phyloP scores from a whole-genome alignment of 305 asterid species.

The Striga hermonthica region DNA sequence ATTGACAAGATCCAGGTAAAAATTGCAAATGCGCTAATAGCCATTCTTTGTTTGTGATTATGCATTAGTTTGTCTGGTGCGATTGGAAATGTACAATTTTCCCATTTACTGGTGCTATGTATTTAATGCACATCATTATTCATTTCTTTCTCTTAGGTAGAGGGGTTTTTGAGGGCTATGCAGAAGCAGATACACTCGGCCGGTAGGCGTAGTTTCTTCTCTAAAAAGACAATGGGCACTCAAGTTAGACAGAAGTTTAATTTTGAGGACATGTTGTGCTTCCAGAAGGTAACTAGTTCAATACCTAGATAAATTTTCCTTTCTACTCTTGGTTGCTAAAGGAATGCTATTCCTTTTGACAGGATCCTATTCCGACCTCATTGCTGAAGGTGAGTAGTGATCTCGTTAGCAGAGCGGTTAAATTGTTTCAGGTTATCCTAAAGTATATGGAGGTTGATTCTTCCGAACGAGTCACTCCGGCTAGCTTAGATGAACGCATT shows the following conservation, averaged over 20 bases:
- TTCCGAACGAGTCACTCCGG: slow-evolving; percentile 52
- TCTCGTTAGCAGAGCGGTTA: slow-evolving; percentile 75
- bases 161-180: slow-evolving; percentile 93
- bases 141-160: slow-evolving; percentile 53
- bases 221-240: slow-evolving; percentile 63
- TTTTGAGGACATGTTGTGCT: slow-evolving; percentile 93
- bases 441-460: slow-evolving; percentile 90
- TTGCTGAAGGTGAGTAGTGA: slow-evolving; percentile 74
- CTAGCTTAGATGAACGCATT: slow-evolving; percentile 69
- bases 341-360: slow-evolving; percentile 36
- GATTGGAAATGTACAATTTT: slow-evolving; percentile 17
- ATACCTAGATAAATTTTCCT: slow-evolving; percentile 24
- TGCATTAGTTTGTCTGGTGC: slow-evolving; percentile 18
- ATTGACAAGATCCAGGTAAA: slow-evolving; percentile 87
- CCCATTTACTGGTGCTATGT: slow-evolving; percentile 2
- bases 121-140: slow-evolving; percentile 15
- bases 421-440: slow-evolving; percentile 78
- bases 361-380: slow-evolving; percentile 94
- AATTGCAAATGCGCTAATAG: neutral
- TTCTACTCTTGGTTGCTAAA: slow-evolving; percentile 33
- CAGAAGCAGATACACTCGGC: slow-evolving; percentile 83
- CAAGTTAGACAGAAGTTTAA: slow-evolving; percentile 82
- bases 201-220: slow-evolving; percentile 87
- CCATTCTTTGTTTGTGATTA: neutral
- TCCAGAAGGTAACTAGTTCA: slow-evolving; percentile 60